These are phyloP conservation scores for Colletotrichum sublineola DNA, from an alignment of 2,329 filamentous ascomycete genomes.

Conservation along the genomic window DNA sequence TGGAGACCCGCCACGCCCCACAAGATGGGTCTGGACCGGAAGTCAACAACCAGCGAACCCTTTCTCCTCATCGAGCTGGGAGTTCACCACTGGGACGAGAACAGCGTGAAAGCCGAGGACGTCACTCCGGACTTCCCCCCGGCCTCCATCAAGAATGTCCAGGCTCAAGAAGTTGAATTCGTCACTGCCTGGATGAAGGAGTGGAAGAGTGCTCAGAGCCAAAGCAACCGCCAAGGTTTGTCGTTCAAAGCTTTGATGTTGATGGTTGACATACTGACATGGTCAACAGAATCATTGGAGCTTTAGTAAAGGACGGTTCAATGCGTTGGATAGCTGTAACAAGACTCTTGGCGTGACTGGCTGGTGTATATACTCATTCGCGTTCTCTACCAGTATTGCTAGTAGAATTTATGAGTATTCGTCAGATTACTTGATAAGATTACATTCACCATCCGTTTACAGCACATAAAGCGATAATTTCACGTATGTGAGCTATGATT, in stretches of 20 bases:
- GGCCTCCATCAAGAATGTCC: conserved; percentile 67
- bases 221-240: background rate
- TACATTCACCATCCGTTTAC: no score
- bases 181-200: conserved; percentile 77
- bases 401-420: background rate
- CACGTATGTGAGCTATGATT: no score
- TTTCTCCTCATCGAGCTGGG: conserved; percentile 80
- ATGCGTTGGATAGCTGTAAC: background rate
- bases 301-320: conserved; percentile 9
- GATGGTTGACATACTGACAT: background rate
- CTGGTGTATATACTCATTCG: background rate
- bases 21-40: conserved; percentile 70
- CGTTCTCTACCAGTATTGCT: background rate
- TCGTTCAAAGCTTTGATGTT: background rate
- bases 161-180: conserved; percentile 70
- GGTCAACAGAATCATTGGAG: background rate
- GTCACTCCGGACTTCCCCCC: conserved; percentile 71
- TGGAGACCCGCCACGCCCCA: conserved; percentile 83
- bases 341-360: background rate
- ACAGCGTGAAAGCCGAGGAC: conserved; percentile 74
- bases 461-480: no score
- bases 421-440: background rate
- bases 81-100: conserved; percentile 87
- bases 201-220: conserved; percentile 55
- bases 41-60: conserved; percentile 74